Base-by-base conservation (phyloP, 805 yeast genomes). In the Starmerella vitae region DNA sequence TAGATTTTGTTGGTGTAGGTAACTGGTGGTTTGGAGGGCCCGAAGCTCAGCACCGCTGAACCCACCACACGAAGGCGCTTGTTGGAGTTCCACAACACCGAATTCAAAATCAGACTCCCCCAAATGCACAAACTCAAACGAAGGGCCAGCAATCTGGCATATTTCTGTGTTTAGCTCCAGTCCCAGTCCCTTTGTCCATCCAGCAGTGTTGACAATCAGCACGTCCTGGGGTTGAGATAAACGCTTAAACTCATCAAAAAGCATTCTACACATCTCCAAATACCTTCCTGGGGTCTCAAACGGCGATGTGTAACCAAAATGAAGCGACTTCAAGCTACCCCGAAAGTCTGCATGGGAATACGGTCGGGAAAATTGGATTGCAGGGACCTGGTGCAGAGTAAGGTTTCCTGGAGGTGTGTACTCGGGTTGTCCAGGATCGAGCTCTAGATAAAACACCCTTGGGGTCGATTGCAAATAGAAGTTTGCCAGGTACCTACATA, bases 351-450 rank as follows among this genome's bases (percentile, higher is more conserved):
- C 55, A 28, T 61, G 59, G 9, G 60, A 43, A 10, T 59, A 56
- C 26, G 62, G 46, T 2, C 63, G 58, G 0, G 74, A 74, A 33
- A 65, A 61, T 14, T 61, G 51, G 1, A 63, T 62, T 5, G 36
- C 37, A 0, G 44, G 32, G n/a, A 64, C 48, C 9, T 45, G 44
- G 1, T 70, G 64, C 10, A 80, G 56, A 0, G 93, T 73, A 2
- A 85, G 58, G 31, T 78, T 70, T 24, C 78, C 85, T 0, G 94
- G 91, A 7, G 64, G 63, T 0, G 85, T 74, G 46, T 68, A 74
- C 50, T 81, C 93, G 0, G 93, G 74, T 54, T 85, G 94, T 1
- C 93, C 94, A 0, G 95, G 94, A 54, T 86, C 97, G 1, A 83
- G 54, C 50, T 86, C 95, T 30, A 86, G 48, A 28, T 75, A 68